These are phyloP conservation scores for Chlorella vulgaris DNA, from an alignment of 139 green algal species.

Conservation along the genomic window DNA sequence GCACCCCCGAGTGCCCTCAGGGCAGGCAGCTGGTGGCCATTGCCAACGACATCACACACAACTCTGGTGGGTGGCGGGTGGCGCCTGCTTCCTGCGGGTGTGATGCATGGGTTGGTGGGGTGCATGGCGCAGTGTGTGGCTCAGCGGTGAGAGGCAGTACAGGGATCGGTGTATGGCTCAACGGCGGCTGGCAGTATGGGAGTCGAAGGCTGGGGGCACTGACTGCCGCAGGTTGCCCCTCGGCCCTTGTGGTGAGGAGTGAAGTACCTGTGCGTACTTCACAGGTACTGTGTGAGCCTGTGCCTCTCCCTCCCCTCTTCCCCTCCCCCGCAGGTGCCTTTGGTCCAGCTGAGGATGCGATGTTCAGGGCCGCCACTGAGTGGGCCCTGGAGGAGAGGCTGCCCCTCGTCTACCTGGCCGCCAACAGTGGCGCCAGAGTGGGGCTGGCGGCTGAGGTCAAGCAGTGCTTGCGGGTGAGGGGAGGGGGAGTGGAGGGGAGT, in stretches of 20 bases:
- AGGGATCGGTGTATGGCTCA: too few species aligned
- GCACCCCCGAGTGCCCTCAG: slow-evolving; percentile 88
- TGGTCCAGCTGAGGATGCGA: slow-evolving; percentile 85
- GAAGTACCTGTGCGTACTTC: too few species aligned
- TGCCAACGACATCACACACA: slow-evolving; percentile 96
- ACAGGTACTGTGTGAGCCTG: too few species aligned
- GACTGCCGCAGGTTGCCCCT: not conserved
- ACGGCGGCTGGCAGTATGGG: not conserved
- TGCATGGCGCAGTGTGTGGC: too few species aligned
- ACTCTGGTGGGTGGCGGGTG: slow-evolving; percentile 60
- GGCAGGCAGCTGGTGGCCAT: slow-evolving; percentile 86
- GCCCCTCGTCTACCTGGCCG: slow-evolving; percentile 95
- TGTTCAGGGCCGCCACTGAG: slow-evolving; percentile 88
- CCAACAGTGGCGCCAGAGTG: slow-evolving; percentile 93
- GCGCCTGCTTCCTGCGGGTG: too few species aligned
- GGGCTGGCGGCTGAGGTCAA: slow-evolving; percentile 92
- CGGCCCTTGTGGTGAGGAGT: too few species aligned
- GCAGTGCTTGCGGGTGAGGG: slow-evolving; percentile 60
- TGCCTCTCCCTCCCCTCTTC: too few species aligned
- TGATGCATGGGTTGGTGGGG: too few species aligned
- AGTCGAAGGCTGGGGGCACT: too few species aligned
- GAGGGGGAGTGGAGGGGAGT: not conserved
- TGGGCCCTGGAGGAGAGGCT: slow-evolving; percentile 78
- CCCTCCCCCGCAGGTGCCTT: slow-evolving; percentile 75
- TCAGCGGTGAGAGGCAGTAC: too few species aligned